These are phyloP conservation scores for Dinochytrium kinnereticum DNA, from an alignment of 371 early-diverging fungal genomes.

Conservation along the genomic window DNA sequence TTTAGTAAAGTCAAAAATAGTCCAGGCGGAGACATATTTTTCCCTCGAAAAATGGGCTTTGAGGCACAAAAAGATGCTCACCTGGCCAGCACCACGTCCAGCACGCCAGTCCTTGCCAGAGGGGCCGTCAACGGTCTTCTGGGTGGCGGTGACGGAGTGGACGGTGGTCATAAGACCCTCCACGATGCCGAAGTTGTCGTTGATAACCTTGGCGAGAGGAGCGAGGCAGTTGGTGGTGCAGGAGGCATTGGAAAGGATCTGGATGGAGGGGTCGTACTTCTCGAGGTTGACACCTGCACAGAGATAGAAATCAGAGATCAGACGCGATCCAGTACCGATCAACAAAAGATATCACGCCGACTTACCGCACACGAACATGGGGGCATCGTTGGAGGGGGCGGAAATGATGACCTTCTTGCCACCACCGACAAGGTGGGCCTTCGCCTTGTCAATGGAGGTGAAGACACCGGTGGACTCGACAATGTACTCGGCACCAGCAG, in stretches of 20 bases:
- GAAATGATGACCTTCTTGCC: constrained; percentile 99
- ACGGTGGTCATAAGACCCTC: constrained; percentile 98
- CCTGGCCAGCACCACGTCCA: constrained; percentile 92
- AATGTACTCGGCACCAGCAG: constrained; percentile 88
- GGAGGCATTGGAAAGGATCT: constrained; percentile 97
- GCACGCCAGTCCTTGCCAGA: constrained; percentile 95
- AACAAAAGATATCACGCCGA: background rate
- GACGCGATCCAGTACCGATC: too few relatives aligned
- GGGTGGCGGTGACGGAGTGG: constrained; percentile 99
- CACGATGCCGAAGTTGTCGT: constrained; percentile 91
- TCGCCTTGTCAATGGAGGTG: constrained; percentile 89
- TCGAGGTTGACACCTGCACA: constrained; percentile 90
- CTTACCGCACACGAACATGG: constrained; percentile 73
- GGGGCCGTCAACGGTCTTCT: constrained; percentile 99
- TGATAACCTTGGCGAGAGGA: constrained; percentile 97
- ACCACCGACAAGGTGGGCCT: constrained; percentile 89
- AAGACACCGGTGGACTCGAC: constrained; percentile 99
- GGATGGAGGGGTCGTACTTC: constrained; percentile 75
- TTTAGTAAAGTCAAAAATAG: constrained; percentile 5
- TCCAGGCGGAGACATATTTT: background rate
- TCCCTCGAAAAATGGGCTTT: background rate
- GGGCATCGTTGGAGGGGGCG: constrained; percentile 91
- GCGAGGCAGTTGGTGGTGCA: constrained; percentile 99
- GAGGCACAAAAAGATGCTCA: background rate
- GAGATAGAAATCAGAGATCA: background rate